phyloP scores from a whole-genome alignment of 441 rosid species.

The Melastoma candidum region DNA sequence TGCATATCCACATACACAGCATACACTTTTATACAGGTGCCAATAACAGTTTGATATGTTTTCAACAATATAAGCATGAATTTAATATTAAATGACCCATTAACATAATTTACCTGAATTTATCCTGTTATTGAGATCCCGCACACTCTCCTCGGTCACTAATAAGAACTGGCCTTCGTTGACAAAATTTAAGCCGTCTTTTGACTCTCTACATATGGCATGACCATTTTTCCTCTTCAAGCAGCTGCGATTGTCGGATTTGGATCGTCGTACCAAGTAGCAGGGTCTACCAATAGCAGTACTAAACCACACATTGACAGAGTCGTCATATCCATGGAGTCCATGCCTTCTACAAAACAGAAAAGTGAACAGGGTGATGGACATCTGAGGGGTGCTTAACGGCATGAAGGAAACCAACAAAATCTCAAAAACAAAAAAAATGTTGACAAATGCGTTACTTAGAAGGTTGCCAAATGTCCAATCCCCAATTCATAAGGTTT shows the following conservation, averaged over 20 bases:
- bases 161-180: constrained; percentile 91
- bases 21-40: too few species aligned
- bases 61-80: too few species aligned
- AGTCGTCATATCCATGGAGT: constrained; percentile 37
- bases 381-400: too few species aligned
- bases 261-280: constrained; percentile 41
- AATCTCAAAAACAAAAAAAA: too few species aligned
- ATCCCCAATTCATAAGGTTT: too few species aligned
- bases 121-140: constrained; percentile 59
- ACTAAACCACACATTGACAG: constrained; percentile 68
- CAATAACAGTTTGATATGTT: too few species aligned
- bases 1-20: too few species aligned
- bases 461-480: too few species aligned
- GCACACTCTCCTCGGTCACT: constrained; percentile 74
- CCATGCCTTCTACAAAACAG: constrained; percentile 29
- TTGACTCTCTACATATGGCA: constrained; percentile 54
- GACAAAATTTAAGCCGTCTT: constrained; percentile 52
- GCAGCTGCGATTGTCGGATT: constrained; percentile 24
- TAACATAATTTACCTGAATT: constrained; percentile 30
- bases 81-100: too few species aligned
- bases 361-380: neutral
- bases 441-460: too few species aligned
- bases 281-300: constrained; percentile 70
- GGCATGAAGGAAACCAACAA: too few species aligned
- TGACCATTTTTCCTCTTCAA: constrained; percentile 27